Evolutionary conservation across 495 filamentous ascomycete species (phyloP), one percentile per base, ranked within the genome.

Genomic region (Cudoniella acicularis): DNA sequence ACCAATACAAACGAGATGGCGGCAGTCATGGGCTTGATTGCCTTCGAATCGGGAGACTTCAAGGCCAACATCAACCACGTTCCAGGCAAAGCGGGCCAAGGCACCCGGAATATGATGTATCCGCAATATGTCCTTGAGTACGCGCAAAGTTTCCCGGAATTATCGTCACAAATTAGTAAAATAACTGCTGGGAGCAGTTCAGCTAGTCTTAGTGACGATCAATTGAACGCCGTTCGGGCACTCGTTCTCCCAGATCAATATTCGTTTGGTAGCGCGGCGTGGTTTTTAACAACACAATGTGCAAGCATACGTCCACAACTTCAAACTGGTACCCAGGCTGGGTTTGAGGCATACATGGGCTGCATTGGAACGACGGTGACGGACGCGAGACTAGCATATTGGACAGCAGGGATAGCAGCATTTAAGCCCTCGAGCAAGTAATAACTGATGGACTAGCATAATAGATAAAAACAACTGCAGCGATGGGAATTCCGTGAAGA

Each of bases 21-120:
- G 1, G 88, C 83, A 10, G 56, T 90, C 10, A 62, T 90, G 54
- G 71, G 78, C 1, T 62, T 86, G 40, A 87, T 91, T 67, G 82
- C 83, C 3, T 83, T 83, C 69, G 91, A 96, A 70, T 82, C 77
- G 20, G 81, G 54, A 36, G 79, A 88, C 25, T 87, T 90, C 72
- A 78, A 82, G 66, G 88, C 79, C 74, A 89, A 84, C 63, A 77
- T 76, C 64, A 89, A 90, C 63, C 77, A 85, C 60, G 77, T 82
- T 4, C 86, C 89, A 4, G 79, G 83, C 2, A 30, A 69, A 54
- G 36, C 79, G 61, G 91, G 90, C 0, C 88, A 96, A 68, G 91
- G 91, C 18, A 95, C 90, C 0, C 79, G 86, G 21, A 91, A 91
- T 69, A 92, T 94, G 90, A 86, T 90, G 77, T 78, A 73, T 55